phyloP scores from a whole-genome alignment of 2,329 filamentous ascomycete genomes.

The Fonsecaea pedrosoi region DNA sequence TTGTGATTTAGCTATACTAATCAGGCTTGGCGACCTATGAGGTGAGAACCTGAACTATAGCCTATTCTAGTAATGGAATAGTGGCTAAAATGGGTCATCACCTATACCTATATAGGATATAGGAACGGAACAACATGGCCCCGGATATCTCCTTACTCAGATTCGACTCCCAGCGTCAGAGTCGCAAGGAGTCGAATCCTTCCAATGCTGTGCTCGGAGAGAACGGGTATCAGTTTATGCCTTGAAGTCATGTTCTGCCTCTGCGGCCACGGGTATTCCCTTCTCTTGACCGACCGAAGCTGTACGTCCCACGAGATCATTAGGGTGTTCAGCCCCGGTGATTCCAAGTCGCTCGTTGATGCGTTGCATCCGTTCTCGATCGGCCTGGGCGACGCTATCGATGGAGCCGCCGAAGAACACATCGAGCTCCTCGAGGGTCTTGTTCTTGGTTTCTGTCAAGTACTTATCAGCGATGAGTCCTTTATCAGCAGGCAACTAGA shows the following conservation, averaged over 20 bases:
- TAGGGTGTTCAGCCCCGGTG: background rate
- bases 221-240: background rate
- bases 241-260: background rate
- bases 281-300: background rate
- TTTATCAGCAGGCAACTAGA: no score
- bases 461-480: background rate
- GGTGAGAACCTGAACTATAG: no score
- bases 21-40: no score
- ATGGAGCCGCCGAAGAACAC: background rate
- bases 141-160: no score
- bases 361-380: background rate
- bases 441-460: background rate
- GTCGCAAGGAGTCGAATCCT: no score
- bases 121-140: no score
- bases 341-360: background rate
- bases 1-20: no score
- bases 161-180: no score
- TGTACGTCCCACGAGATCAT: background rate
- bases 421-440: constrained; percentile 9
- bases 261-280: background rate
- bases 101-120: no score
- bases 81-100: no score
- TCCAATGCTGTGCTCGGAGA: background rate
- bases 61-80: no score
- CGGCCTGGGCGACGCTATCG: background rate